These are phyloP conservation scores for Umbelopsis vinacea DNA, from an alignment of 192 early-diverging fungal species.

Conservation along the genomic window DNA sequence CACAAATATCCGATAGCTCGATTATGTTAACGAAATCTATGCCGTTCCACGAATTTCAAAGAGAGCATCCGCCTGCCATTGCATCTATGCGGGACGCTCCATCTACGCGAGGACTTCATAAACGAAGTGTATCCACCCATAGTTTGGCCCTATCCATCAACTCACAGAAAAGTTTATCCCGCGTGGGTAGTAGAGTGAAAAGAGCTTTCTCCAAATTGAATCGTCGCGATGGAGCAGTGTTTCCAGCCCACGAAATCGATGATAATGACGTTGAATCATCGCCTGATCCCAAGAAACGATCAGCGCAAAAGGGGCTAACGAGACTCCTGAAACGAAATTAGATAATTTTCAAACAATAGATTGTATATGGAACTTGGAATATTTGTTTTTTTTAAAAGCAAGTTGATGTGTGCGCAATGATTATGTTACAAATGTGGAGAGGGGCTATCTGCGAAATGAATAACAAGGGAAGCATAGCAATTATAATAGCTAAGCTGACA, in stretches of 20 bases:
- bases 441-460: not conserved
- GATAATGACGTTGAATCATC: not conserved
- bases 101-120: not conserved
- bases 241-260: not conserved
- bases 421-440: too few species aligned
- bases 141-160: not conserved
- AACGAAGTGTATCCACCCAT: not conserved
- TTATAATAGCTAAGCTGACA: not conserved
- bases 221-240: not conserved
- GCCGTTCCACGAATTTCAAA: not conserved
- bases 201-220: slow-evolving; percentile 1
- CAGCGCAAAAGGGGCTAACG: not conserved
- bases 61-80: not conserved
- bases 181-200: not conserved
- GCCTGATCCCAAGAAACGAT: not conserved
- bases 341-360: not conserved
- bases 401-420: too few species aligned
- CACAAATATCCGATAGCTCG: not conserved
- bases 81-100: not conserved
- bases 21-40: too few species aligned
- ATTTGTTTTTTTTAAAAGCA: too few species aligned
- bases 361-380: too few species aligned
- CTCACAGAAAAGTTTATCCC: not conserved
- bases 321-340: not conserved
- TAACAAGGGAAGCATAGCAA: not conserved